Base-by-base conservation (phyloP, 2,329 filamentous ascomycete species). In the Gnomoniopsis smithogilvyi region DNA sequence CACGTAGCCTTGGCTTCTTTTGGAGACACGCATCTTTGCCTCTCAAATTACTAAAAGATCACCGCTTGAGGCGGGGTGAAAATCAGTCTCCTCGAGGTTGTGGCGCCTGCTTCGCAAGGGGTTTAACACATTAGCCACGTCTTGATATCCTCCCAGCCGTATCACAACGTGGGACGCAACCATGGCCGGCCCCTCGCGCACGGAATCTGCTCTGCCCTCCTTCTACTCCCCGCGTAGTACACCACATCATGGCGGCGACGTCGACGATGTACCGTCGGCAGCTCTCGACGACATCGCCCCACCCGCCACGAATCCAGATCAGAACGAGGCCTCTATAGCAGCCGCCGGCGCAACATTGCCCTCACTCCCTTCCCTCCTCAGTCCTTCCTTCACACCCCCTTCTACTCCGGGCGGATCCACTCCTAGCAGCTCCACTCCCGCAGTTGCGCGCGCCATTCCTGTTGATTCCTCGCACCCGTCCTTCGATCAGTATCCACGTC, bases 361-460 rank as follows among this genome's bases (percentile, higher is more conserved):
- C 60, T 56, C 80, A 33, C 83, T 80, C 15, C 82, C 86, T 4
- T 92, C 92, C 3, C 86, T 95, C 51, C 87, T 97, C 63, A 97
- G 94, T 72, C 91, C 90, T 53, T 90, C 90, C 64, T 96, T 92
- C 74, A 92, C 87, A 7, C 90, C 90, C 15, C 88, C 89, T 34
- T 76, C 80, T 10, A 88, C 86, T 0, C 85, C 86, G 0, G 85
- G 85, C 3, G 79, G 79, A 6, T 74, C 79, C 26, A 87, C 84
- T 1, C 83, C 82, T 2, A 73, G 67, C 61, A 72, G 68, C 54
- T 67, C 67, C 50, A 67, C 68, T 56, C 73, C 58, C 17, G 58
- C 58, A 15, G 33, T 60, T 49, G 60, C 83, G 14, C 82, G 78
- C 51, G 76, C 82, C 60, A 78, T 86, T 8, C 82, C 82, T 1